phyloP scores from a whole-genome alignment of 164 flowering plant genomes.

The Chimonanthus salicifolius region DNA sequence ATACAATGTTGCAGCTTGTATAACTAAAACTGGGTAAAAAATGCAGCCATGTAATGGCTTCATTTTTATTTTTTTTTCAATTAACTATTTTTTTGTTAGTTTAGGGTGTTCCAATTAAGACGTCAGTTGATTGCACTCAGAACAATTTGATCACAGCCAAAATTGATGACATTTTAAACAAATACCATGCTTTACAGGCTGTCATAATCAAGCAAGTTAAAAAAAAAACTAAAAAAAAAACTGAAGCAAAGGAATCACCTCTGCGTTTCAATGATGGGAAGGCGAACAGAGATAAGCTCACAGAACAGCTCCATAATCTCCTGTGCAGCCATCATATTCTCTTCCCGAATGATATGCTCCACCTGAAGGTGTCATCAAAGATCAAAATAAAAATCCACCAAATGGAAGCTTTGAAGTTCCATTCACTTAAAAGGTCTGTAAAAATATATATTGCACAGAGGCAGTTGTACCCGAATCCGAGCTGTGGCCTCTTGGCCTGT shows the following conservation, averaged over 20 bases:
- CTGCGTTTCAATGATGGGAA: conserved; percentile 93
- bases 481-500: conserved; percentile 98
- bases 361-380: conserved; percentile 39
- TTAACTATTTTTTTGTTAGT: too few species aligned
- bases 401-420: not conserved
- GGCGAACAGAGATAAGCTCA: conserved; percentile 88
- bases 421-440: not conserved
- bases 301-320: conserved; percentile 89
- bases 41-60: too few species aligned
- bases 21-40: too few species aligned
- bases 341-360: conserved; percentile 93
- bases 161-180: too few species aligned
- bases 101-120: too few species aligned
- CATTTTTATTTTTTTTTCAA: too few species aligned
- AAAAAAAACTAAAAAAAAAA: not conserved
- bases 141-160: too few species aligned
- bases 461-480: conserved; percentile 61
- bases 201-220: not conserved
- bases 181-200: not conserved
- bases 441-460: not conserved
- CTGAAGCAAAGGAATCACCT: conserved; percentile 34
- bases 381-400: not conserved
- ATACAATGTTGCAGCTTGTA: too few species aligned
- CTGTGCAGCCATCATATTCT: conserved; percentile 99
- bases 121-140: too few species aligned